Base-by-base conservation (phyloP, 345 rosid genomes). In the Lepidium aucheri region DNA sequence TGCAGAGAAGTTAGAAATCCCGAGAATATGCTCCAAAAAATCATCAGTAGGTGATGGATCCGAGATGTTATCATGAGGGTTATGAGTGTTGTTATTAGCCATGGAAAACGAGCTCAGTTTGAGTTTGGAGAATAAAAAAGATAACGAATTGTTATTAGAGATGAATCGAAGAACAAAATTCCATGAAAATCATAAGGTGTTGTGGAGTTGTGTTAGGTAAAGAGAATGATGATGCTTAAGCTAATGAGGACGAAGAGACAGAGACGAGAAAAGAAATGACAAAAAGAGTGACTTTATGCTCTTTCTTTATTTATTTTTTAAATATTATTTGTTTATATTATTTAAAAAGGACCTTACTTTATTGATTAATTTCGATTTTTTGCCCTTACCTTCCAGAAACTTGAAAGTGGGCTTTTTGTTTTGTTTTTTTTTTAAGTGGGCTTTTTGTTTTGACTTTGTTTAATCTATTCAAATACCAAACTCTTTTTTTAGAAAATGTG, bases 1-100 rank as follows among this genome's bases (percentile, higher is more conserved):
- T 8, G 84, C 43, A n/a, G 81, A 78, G 73, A 84, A 94, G 86
- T 69, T 83, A 1, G 82, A 93, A 39, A 89, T 67, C 43, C 93
- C 85, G 33, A 95, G 91, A 60, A 95, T 84, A 74, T 89, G 98
- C 73, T 87, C 96, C 39, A 95, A 78, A 84, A 91, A 95, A 74
- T 95, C 98, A 60, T 95, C 99, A 26, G 79, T 11, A 1, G 90
- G 74, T 43, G 87, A 8, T 47, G 28, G 73, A 46, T 74, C 69
- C 10, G 68, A n/a, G 18, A 67, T 44, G 39, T 18, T 35, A 24
- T 54, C 38, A 22, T 74, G 63, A 33, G 63, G 67, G 66, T 79
- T 84, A 55, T 86, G 83, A 60, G 83, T 87, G 54, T 86, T 84
- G 65, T 83, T 88, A 66, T 77, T 60, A 54, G 72, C 91, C 99